Base-by-base conservation (phyloP, 257 asterid species). In the Nicotiana attenuata region DNA sequence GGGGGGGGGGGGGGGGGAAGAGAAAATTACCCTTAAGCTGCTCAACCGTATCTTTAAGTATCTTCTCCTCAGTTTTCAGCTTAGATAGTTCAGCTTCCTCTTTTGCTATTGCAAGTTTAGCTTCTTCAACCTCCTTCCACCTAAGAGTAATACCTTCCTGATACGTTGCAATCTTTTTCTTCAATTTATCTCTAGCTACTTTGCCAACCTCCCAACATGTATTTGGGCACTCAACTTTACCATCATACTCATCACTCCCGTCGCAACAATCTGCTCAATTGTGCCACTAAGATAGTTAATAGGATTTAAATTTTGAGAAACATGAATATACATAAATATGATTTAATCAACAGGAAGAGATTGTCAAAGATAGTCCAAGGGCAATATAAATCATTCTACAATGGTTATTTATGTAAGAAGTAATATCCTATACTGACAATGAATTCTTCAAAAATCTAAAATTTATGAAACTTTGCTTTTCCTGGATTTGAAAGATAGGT, bases 141-240 rank as follows among this genome's bases (percentile, higher is more conserved):
- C 98, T 91, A 81, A 94, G 57, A 78, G 77, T 84, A 63, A 90
- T 90, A 85, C 99, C 99, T 89, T 94, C 92, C 85, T 88, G 84
- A 86, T 87, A 93, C 53, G 91, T 90, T 66, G 91, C 86, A 82
- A 96, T 93, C 85, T 94, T 94, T 87, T 89, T 94, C 92, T 66
- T 91, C 92, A 96, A 86, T 83, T 89, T 94, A 78, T 96, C 97
- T 89, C 99, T 86, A 68, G 97, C 98, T 57, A 84, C 93, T 87
- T 91, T 92, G 79, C 99, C 99, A 82, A 94, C 93, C 87, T 94
- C 97, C 98, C 99, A 96, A 87, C 99, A 96, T 52, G 97, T 91
- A 84, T 96, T 93, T 56, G 87, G 84, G 89, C 99, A 96, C 89
- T 90, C 89, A 47, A 87, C 81, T 81, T 86, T 91, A 41, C 98